phyloP scores from a whole-genome alignment of 176 grass and related monocot species.

The Musa beccarii region DNA sequence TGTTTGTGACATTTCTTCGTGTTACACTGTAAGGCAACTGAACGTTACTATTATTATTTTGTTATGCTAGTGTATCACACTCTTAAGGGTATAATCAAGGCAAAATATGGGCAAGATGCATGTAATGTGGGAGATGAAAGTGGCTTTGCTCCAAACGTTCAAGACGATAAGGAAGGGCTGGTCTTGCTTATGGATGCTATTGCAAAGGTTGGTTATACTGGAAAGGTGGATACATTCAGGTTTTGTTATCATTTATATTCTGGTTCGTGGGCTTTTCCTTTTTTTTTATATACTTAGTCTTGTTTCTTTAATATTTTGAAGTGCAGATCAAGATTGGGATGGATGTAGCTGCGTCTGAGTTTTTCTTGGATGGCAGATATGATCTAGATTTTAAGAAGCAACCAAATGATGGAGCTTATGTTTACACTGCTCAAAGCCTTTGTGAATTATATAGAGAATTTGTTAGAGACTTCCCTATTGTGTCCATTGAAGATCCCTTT shows the following conservation, averaged over 20 bases:
- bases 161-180: conserved; percentile 94
- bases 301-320: conserved; percentile 8
- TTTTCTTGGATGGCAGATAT: conserved; percentile 67
- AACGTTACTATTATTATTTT: background rate
- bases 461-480: conserved; percentile 86
- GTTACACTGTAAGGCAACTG: background rate
- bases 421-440: conserved; percentile 44
- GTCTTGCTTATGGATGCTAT: conserved; percentile 95
- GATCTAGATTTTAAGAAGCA: conserved; percentile 95
- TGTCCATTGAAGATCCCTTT: conserved; percentile 97
- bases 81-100: conserved; percentile 95
- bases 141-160: conserved; percentile 98
- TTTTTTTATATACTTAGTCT: background rate
- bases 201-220: conserved; percentile 87
- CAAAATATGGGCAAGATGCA: conserved; percentile 96
- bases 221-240: conserved; percentile 36
- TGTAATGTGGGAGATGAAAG: conserved; percentile 98
- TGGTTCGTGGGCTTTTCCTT: background rate
- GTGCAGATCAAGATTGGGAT: conserved; percentile 97
- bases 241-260: background rate
- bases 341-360: conserved; percentile 97
- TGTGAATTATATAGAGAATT: conserved; percentile 79
- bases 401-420: conserved; percentile 73
- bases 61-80: conserved; percentile 61
- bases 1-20: background rate